These are phyloP conservation scores for Cercospora janseana DNA, from an alignment of 2,329 filamentous ascomycete genomes.

Conservation along the genomic window DNA sequence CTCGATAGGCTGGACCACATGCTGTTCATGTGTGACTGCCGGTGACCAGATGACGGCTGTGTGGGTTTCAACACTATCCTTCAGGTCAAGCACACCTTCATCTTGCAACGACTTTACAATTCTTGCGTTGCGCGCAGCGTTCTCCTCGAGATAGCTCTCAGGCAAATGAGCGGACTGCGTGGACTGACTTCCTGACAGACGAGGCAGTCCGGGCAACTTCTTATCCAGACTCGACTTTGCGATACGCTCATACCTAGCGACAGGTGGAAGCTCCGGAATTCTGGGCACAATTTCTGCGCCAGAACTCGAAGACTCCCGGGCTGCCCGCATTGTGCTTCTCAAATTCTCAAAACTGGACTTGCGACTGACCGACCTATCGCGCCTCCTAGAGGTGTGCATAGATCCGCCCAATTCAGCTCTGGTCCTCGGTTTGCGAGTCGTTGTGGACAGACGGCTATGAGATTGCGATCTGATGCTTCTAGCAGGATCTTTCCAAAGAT, in stretches of 20 bases:
- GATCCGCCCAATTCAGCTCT: neutral
- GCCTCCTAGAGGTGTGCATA: neutral
- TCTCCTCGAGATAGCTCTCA: neutral
- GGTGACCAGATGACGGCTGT: conserved; percentile 15
- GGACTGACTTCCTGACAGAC: too few relatives aligned
- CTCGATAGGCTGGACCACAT: conserved; percentile 15
- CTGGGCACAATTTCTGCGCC: neutral
- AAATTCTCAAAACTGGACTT: conserved; percentile 12
- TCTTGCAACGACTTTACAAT: conserved; percentile 10
- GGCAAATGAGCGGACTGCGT: neutral
- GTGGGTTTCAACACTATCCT: conserved; percentile 14
- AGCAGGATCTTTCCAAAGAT: conserved; percentile 8
- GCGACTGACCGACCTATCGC: conserved; percentile 5
- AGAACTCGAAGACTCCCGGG: neutral
- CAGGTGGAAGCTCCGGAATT: neutral
- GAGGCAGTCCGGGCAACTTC: conserved; percentile 1
- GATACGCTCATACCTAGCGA: neutral
- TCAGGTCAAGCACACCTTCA: conserved; percentile 14
- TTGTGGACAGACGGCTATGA: neutral
- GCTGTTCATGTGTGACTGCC: conserved; percentile 16
- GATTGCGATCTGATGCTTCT: conserved; percentile 7
- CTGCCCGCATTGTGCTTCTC: neutral
- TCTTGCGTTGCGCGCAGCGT: conserved; percentile 10
- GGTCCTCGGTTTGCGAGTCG: neutral
- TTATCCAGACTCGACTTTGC: conserved; percentile 3